Evolutionary conservation across 2,329 filamentous ascomycete genomes (phyloP).

Genomic region (Xylaria sp.): DNA sequence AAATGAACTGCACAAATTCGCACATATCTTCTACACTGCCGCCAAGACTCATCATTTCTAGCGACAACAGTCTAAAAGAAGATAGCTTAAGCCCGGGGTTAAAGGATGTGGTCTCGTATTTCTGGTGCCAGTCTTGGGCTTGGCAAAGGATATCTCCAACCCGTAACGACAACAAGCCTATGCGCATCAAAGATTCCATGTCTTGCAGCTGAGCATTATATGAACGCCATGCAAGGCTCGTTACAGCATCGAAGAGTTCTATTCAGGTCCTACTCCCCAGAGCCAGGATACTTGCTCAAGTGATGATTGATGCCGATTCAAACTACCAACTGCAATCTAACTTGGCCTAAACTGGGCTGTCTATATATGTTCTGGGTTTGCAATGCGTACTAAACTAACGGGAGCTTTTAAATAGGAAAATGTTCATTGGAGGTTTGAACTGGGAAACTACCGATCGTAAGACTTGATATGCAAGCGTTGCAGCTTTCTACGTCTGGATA

Average conservation of each 20-base stretch:
- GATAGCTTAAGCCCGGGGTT: constrained; percentile 27
- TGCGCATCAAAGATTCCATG: constrained; percentile 21
- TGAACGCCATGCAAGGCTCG: constrained; percentile 27
- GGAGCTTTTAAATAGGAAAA: constrained; percentile 73
- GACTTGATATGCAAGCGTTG: constrained; percentile 45
- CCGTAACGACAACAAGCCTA: constrained; percentile 25
- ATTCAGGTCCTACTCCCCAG: constrained; percentile 7
- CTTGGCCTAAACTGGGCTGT: constrained; percentile 2
- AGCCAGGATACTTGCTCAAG: constrained; percentile 31
- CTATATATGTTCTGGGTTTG: constrained; percentile 21
- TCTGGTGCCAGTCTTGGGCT: constrained; percentile 27
- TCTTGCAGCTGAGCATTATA: constrained; percentile 31
- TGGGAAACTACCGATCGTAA: constrained; percentile 99
- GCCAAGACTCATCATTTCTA: constrained; percentile 24
- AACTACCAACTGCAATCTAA: constrained; percentile 26
- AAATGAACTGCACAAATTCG: constrained; percentile 32
- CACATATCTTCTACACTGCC: constrained; percentile 18
- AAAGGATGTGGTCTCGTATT: constrained; percentile 29
- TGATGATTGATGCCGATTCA: constrained; percentile 20
- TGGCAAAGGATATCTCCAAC: constrained; percentile 16
- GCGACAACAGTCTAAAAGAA: constrained; percentile 21
- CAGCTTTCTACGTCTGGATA: neutral
- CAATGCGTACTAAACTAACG: constrained; percentile 32
- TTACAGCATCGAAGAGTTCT: constrained; percentile 26
- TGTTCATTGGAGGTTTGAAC: constrained; percentile 98